Percentiles rank a stretch among this genome's conserved stretches.
Conservation (phyloP, 2,329 filamentous ascomycete species). For the Phialophora macrospora region DNA sequence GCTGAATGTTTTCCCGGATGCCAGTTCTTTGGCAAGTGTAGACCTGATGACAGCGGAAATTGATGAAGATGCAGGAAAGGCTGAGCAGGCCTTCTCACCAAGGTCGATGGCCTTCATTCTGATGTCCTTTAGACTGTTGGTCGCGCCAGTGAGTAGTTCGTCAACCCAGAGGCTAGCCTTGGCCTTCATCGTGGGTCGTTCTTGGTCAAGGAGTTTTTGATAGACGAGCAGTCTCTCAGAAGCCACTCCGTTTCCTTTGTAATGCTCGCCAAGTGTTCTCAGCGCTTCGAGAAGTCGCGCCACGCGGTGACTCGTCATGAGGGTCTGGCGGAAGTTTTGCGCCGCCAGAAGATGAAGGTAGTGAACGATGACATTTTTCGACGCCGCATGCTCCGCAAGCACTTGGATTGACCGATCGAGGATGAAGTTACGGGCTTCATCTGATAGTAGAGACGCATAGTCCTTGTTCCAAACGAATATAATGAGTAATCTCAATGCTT, state of each 20-base stretch:
- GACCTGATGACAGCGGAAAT: constrained; percentile 67
- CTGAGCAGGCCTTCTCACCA: constrained; percentile 71
- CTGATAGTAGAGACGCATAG: constrained; percentile 71
- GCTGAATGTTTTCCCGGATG: constrained; percentile 66
- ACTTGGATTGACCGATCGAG: constrained; percentile 78
- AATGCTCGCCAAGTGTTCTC: constrained; percentile 71
- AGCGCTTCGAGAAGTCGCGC: constrained; percentile 72
- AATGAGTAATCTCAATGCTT: constrained; percentile 76
- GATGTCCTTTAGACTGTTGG: constrained; percentile 78
- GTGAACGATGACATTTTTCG: constrained; percentile 79
- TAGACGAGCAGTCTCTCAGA: constrained; percentile 80
- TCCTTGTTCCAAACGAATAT: constrained; percentile 76
- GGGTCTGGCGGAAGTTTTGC: constrained; percentile 75
- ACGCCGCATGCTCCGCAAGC: constrained; percentile 68
- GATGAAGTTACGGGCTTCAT: constrained; percentile 79
- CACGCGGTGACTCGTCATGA: constrained; percentile 58
- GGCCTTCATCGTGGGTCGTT: constrained; percentile 69
- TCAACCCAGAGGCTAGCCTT: constrained; percentile 77
- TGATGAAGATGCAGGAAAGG: constrained; percentile 70
- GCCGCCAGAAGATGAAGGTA: constrained; percentile 80
- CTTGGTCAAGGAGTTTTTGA: constrained; percentile 74
- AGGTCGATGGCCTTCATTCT: constrained; percentile 74
- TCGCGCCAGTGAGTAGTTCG: constrained; percentile 79
- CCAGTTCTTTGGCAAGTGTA: constrained; percentile 56
- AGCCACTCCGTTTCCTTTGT: constrained; percentile 80